A percentile compares a stretch with the other conserved stretches of the same genome.
Evolutionary conservation across 306 rosid species (phyloP).

Genomic region (Styphnolobium japonicum): DNA sequence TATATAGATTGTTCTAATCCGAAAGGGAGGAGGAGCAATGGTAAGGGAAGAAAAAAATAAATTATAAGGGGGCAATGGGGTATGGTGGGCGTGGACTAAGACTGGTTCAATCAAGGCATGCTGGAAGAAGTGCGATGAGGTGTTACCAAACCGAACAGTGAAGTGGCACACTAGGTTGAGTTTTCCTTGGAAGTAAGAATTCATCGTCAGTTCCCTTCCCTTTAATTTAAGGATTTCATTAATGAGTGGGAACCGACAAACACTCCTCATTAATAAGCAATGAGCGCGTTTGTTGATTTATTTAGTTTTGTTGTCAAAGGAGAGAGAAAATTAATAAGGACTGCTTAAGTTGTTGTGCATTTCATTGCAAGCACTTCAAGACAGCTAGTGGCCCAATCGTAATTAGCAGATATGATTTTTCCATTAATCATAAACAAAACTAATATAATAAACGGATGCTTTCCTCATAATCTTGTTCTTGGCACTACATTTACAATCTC

Average conservation of each 20-base stretch:
- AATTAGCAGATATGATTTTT: slow-evolving; percentile 7
- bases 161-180: slow-evolving; percentile 16
- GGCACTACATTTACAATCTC: neutral
- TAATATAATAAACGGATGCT: neutral
- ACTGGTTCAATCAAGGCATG: slow-evolving; percentile 57
- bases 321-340: neutral
- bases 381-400: neutral
- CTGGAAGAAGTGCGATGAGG: neutral
- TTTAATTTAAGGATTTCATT: slow-evolving; percentile 9
- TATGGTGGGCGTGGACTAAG: slow-evolving; percentile 42
- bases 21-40: slow-evolving; percentile 3
- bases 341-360: neutral
- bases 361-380: slow-evolving; percentile 7
- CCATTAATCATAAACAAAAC: slow-evolving; percentile 32
- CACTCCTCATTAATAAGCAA: slow-evolving; percentile 15
- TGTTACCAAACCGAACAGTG: slow-evolving; percentile 17
- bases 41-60: slow-evolving; percentile 18
- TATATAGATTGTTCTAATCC: neutral
- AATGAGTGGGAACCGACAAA: slow-evolving; percentile 30
- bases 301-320: neutral
- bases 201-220: slow-evolving; percentile 19
- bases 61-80: slow-evolving; percentile 20
- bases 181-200: slow-evolving; percentile 11
- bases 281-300: slow-evolving; percentile 27
- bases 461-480: neutral